These are phyloP conservation scores for Daldinia grandis DNA, from an alignment of 495 filamentous ascomycete genomes.

Conservation along the genomic window DNA sequence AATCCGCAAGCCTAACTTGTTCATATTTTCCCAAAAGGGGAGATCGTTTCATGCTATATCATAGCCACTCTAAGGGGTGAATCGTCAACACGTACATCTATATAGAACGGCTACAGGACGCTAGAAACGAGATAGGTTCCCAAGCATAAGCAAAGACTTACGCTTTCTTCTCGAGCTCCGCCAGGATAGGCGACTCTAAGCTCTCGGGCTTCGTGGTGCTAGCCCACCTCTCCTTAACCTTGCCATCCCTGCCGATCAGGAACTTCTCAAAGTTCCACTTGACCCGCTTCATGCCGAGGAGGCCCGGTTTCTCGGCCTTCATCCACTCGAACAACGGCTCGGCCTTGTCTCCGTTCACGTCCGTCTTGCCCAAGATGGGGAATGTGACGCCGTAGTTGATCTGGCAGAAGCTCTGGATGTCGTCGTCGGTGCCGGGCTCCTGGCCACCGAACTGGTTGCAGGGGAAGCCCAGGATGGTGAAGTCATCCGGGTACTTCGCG, in stretches of 20 bases:
- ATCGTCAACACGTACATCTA: neutral
- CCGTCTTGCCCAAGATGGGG: conserved; percentile 87
- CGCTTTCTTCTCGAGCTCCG: conserved; percentile 60
- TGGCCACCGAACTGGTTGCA: conserved; percentile 97
- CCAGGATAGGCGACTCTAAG: conserved; percentile 75
- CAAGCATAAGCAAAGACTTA: conserved; percentile 34
- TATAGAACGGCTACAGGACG: neutral
- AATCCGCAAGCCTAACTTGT: neutral
- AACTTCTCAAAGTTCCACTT: conserved; percentile 99
- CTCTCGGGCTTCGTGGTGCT: conserved; percentile 85
- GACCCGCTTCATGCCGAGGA: conserved; percentile 84
- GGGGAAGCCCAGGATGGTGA: conserved; percentile 92
- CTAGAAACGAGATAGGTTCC: neutral
- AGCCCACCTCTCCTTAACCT: conserved; percentile 83
- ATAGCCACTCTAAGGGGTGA: neutral
- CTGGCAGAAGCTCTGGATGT: conserved; percentile 92
- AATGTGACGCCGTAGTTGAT: conserved; percentile 96
- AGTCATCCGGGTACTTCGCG: conserved; percentile 72
- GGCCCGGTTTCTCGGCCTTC: conserved; percentile 83
- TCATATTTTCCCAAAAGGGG: neutral
- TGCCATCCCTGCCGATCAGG: conserved; percentile 82
- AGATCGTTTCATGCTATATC: neutral
- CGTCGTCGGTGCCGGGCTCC: conserved; percentile 87
- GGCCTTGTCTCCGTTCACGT: conserved; percentile 88
- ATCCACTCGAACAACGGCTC: conserved; percentile 87